Evolutionary conservation across 495 filamentous ascomycete genomes (phyloP).

Genomic region (Daldinia concentrica): DNA sequence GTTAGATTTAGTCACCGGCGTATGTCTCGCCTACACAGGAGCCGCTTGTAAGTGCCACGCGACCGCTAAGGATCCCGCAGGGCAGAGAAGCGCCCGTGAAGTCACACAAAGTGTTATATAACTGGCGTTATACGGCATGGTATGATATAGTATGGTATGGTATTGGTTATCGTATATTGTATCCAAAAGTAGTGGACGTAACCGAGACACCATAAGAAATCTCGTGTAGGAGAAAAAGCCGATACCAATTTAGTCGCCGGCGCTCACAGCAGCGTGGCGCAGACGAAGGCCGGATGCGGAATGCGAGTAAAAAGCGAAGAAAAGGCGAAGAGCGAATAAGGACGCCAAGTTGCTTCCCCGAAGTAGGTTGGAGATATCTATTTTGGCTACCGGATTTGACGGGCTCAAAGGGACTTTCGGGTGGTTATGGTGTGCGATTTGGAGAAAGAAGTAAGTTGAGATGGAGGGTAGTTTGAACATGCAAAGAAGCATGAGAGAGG

Average conservation of each 20-base stretch:
- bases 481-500: neutral
- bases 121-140: conserved; percentile 14
- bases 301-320: conserved; percentile 1
- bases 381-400: conserved; percentile 15
- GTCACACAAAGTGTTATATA: neutral
- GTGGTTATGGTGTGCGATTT: conserved; percentile 1
- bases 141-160: neutral
- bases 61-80: conserved; percentile 33
- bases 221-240: conserved; percentile 10
- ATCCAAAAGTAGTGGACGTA: conserved; percentile 18
- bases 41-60: conserved; percentile 33
- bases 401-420: too few species aligned
- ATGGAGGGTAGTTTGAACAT: conserved; percentile 16
- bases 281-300: conserved; percentile 30
- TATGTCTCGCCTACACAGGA: conserved; percentile 25
- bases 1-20: conserved; percentile 20
- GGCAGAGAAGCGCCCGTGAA: neutral
- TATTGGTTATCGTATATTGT: conserved; percentile 4
- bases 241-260: conserved; percentile 23
- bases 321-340: conserved; percentile 19
- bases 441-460: neutral
- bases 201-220: conserved; percentile 28
- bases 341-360: conserved; percentile 1
- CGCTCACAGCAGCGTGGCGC: conserved; percentile 27
- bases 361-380: conserved; percentile 24